Base-by-base conservation (phyloP, 2,329 filamentous ascomycete genomes). In the Ophiostoma sp. region DNA sequence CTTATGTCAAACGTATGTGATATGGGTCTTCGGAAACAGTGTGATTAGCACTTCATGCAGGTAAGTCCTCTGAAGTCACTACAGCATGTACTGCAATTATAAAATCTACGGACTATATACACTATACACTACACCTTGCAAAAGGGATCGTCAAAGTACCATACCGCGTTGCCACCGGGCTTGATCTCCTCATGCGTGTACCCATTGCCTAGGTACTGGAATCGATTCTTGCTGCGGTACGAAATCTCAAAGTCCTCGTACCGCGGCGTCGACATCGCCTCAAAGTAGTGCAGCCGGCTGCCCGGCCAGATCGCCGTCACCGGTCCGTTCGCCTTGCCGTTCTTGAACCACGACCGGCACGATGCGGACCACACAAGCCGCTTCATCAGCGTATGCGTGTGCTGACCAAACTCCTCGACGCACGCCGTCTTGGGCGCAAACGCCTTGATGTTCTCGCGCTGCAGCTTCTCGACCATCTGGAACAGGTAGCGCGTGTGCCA, bases 241-340 rank as follows among this genome's bases (percentile, higher is more conserved):
- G 77, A 78, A 70, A 75, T 81, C 41, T 77, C 75, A 67, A 75
- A 83, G 70, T 82, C 81, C 73, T 81, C 80, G 79, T 79, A 81
- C 12, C 80, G 74, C 45, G 79, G 78, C 27, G 77, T 74, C 41
- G 77, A 72, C 68, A 82, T 70, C 12, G 78, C 74, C 72, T 81
- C 79, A 4, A 81, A 71, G 16, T 77, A 78, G 64, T 82, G 80
- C 67, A 80, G 74, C n/a, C 77, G 77, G 55, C 77, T 79, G 3
- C 80, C 80, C 0, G 80, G 80, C 79, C 80, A 81, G 40, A 81
- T 72, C 1, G 77, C 80, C 12, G 77, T 76, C 58, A 81, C 75
- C 64, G 76, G 75, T 49, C 78, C 74, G 1, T 78, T 78, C 14
- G 72, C 74, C 8, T 77, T 78, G 14, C 77, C 77, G 12, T 78